Evolutionary conservation across 306 rosid species (phyloP).

Genomic region (Senna tora): DNA sequence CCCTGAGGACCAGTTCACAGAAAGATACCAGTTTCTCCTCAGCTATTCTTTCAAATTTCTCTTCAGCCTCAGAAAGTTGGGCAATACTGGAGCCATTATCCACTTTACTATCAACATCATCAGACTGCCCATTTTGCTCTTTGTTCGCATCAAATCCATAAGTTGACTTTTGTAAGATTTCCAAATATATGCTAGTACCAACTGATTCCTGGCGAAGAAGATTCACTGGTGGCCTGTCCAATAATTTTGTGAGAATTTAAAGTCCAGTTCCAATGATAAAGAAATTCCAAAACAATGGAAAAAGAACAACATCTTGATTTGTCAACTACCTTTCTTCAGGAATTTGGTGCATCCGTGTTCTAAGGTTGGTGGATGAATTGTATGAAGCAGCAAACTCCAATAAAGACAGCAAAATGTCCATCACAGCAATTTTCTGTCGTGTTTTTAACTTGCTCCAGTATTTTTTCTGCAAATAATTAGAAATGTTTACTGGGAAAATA

Average conservation of each 20-base stretch:
- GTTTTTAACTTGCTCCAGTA: slow-evolving; percentile 86
- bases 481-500: slow-evolving; percentile 30
- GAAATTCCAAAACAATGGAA: slow-evolving; percentile 28
- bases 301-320: slow-evolving; percentile 17
- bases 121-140: slow-evolving; percentile 43
- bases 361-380: slow-evolving; percentile 83
- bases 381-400: slow-evolving; percentile 93
- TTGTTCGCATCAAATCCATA: slow-evolving; percentile 50
- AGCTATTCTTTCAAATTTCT: slow-evolving; percentile 75
- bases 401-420: slow-evolving; percentile 82
- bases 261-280: slow-evolving; percentile 25
- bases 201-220: slow-evolving; percentile 94
- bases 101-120: slow-evolving; percentile 39
- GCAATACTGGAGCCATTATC: slow-evolving; percentile 45
- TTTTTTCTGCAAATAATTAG: slow-evolving; percentile 73
- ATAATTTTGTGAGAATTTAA: slow-evolving; percentile 33
- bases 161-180: slow-evolving; percentile 84
- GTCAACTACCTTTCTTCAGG: slow-evolving; percentile 73
- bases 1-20: slow-evolving; percentile 90
- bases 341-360: slow-evolving; percentile 89
- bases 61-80: slow-evolving; percentile 55
- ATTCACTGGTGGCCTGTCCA: slow-evolving; percentile 95
- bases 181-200: slow-evolving; percentile 85
- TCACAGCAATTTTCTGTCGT: slow-evolving; percentile 69
- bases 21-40: slow-evolving; percentile 89